Base-by-base conservation (phyloP, 768 basidiomycete species). In the Xerocomellus dryophilus region DNA sequence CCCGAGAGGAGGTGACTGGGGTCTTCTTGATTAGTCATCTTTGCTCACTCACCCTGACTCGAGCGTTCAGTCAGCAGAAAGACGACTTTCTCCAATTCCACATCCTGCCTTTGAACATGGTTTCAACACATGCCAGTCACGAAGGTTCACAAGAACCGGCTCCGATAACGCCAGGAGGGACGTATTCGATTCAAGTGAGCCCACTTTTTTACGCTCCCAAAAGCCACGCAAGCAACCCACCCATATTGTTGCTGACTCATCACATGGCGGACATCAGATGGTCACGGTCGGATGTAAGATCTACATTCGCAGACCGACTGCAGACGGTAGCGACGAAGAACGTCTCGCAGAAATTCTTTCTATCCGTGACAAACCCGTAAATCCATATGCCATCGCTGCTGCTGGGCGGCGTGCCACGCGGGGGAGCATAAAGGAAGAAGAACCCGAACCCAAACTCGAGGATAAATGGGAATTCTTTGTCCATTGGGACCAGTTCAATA, bases 401-500 rank as follows among this genome's bases (percentile, higher is more conserved):
- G 47, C 59, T 2, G 34, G 44, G 1, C 74, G 76, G 35, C 77
- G 80, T 45, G 73, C 72, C 60, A 66, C 74, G 14, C 74, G 75
- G 38, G 64, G 71, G 35, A 61, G 66, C 46, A 63, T 73, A 54
- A 73, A 73, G 38, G 76, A 77, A 57, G 77, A 79, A 47, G 77
- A 79, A 46, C 78, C 81, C 41, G 77, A 79, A 20, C 61, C 75
- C 36, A 80, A 80, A 53, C 80, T 83, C 9, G 86, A 87, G 64
- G 91, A 93, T 69, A 85, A 88, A 62, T 81, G 83, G 70, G 95
- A 98, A 71, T 98, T 85, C 77, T 99, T 98, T 66, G 93, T 98
- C 18, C 97, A 99, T 66, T 99, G 96, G 87, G 93, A 98, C 63
- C 85, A 92, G 60, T 98, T 98, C 81, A 99, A 99, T 78, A 99